Conservation (phyloP, 2,329 filamentous ascomycete species). For the Nemania sp. region DNA sequence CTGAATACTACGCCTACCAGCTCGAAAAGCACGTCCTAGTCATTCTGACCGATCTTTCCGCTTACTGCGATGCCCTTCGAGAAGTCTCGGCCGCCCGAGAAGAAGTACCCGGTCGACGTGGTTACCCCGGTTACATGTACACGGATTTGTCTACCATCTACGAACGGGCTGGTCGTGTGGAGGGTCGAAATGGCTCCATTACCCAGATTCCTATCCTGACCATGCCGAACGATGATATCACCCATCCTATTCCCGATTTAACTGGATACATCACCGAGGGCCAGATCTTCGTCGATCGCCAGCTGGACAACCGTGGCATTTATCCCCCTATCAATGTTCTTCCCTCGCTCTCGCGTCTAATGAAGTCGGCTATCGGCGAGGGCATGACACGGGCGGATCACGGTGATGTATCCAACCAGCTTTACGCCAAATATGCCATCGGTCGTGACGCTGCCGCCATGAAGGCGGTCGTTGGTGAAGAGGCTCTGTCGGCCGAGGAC, state of each 20-base stretch:
- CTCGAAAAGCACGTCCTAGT: conserved; percentile 99
- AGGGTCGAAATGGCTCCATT: conserved; percentile 96
- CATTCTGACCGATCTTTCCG: conserved; percentile 95
- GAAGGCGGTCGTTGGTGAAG: conserved; percentile 99
- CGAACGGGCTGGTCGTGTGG: conserved; percentile 96
- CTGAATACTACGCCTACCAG: conserved; percentile 99
- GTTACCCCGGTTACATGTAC: conserved; percentile 99
- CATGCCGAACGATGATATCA: conserved; percentile 99
- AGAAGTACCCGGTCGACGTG: conserved; percentile 98
- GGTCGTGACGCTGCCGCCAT: conserved; percentile 97
- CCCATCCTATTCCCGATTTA: conserved; percentile 96
- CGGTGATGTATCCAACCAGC: conserved; percentile 97
- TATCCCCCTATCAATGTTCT: conserved; percentile 99
- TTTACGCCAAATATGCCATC: conserved; percentile 99
- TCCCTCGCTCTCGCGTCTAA: conserved; percentile 95
- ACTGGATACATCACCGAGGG: conserved; percentile 99
- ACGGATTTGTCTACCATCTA: conserved; percentile 99
- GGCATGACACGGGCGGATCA: conserved; percentile 96
- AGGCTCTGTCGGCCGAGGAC: conserved; percentile 92
- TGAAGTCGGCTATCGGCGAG: conserved; percentile 99
- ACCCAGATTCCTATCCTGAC: conserved; percentile 98
- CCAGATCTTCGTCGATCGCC: conserved; percentile 96
- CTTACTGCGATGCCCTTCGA: conserved; percentile 98
- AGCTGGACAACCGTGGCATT: conserved; percentile 92
- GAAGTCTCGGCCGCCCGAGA: conserved; percentile 97